Evolutionary conservation across 805 yeast species (phyloP).

Genomic region (Myxozyma melibiosi): DNA sequence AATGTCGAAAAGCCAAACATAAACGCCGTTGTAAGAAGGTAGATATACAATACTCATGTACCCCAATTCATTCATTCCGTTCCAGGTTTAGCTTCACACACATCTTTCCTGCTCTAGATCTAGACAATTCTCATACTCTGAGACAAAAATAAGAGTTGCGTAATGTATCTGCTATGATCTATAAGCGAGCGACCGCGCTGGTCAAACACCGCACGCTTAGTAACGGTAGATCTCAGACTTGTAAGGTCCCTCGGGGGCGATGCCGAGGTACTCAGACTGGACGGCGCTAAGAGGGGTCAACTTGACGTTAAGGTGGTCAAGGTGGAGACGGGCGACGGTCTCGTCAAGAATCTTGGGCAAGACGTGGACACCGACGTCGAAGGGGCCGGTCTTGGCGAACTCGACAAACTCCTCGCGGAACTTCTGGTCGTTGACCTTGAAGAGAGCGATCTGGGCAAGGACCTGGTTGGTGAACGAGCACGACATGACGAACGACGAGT

Average conservation of each 20-base stretch:
- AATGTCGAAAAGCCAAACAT: not conserved
- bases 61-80: too few relatives aligned
- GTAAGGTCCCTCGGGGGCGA: conserved; percentile 93
- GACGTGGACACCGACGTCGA: conserved; percentile 88
- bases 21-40: too few relatives aligned
- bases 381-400: conserved; percentile 90
- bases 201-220: too few relatives aligned
- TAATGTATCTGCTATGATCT: too few relatives aligned
- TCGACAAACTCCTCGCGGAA: conserved; percentile 84
- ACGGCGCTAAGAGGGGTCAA: conserved; percentile 72
- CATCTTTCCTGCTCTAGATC: too few relatives aligned
- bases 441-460: conserved; percentile 96
- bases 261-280: conserved; percentile 93
- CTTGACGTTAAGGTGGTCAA: conserved; percentile 89
- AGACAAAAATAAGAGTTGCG: too few relatives aligned
- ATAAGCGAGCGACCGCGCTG: too few relatives aligned
- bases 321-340: conserved; percentile 96
- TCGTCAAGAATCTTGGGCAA: conserved; percentile 98
- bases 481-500: conserved; percentile 98
- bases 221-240: conserved; percentile 98
- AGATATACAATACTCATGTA: too few relatives aligned
- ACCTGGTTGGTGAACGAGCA: conserved; percentile 99
- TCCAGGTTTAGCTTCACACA: too few relatives aligned
- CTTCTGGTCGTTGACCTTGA: conserved; percentile 78
- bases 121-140: too few relatives aligned